Conservation (phyloP, 2,329 filamentous ascomycete species). For the Pseudogymnoascus sp. region DNA sequence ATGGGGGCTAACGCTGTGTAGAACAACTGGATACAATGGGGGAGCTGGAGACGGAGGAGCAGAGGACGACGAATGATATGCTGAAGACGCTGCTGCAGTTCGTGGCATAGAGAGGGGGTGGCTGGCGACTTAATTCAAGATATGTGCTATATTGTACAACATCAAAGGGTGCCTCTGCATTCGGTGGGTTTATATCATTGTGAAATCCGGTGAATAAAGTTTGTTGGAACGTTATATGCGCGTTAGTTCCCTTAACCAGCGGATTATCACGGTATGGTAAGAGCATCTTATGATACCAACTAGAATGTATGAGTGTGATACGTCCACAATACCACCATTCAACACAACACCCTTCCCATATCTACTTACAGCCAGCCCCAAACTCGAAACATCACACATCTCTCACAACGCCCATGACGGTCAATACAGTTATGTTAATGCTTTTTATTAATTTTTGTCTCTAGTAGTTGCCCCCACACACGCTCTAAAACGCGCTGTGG, state of each 20-base stretch:
- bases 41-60: slow-evolving; percentile 43
- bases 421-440: not conserved
- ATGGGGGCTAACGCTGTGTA: slow-evolving; percentile 20
- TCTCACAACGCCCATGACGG: not conserved
- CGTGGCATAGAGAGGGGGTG: slow-evolving; percentile 26
- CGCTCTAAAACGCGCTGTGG: not conserved
- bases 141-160: not conserved
- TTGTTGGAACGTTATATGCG: not conserved
- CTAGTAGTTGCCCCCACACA: not conserved
- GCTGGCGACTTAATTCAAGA: not conserved
- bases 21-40: slow-evolving; percentile 55
- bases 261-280: too few relatives aligned
- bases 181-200: not conserved
- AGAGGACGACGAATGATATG: slow-evolving; percentile 53
- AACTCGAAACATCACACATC: not conserved
- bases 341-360: not conserved
- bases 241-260: not conserved
- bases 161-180: not conserved
- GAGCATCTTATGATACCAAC: too few relatives aligned
- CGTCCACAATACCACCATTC: too few relatives aligned
- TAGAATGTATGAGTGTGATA: not conserved
- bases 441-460: not conserved
- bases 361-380: not conserved
- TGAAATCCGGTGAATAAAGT: not conserved
- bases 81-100: slow-evolving; percentile 49